A percentile compares a stretch with the other conserved stretches of the same genome.
Evolutionary conservation across 2,329 filamentous ascomycete species (phyloP).

Genomic region (Colletotrichum gigasporum): DNA sequence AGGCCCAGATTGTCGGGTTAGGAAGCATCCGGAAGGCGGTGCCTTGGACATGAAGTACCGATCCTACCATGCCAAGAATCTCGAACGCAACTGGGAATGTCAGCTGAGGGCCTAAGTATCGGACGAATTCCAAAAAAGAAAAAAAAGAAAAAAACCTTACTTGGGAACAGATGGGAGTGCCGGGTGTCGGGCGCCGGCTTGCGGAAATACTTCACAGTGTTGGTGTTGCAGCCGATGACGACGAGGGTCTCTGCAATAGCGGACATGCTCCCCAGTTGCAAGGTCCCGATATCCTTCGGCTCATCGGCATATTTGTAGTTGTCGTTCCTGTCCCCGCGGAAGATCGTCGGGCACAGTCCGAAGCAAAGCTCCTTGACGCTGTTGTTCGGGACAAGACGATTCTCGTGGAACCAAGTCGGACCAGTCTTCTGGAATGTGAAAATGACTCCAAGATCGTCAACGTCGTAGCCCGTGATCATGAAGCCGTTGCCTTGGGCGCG

Average conservation of each 20-base stretch:
- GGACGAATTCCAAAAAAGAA: too few species aligned
- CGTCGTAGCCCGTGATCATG: conserved; percentile 41
- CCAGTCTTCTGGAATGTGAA: conserved; percentile 50
- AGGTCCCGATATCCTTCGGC: conserved; percentile 34
- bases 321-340: conserved; percentile 27
- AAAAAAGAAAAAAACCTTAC: conserved; percentile 18
- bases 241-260: conserved; percentile 48
- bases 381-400: conserved; percentile 46
- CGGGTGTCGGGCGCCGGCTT: conserved; percentile 29
- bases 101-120: too few species aligned
- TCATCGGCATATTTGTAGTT: conserved; percentile 34
- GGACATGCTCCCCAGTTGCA: conserved; percentile 31
- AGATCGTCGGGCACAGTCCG: conserved; percentile 51
- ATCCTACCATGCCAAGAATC: conserved; percentile 51
- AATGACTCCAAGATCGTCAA: conserved; percentile 48
- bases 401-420: conserved; percentile 43
- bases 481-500: conserved; percentile 48
- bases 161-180: conserved; percentile 37
- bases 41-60: conserved; percentile 45
- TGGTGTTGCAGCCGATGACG: conserved; percentile 48
- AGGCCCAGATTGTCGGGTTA: conserved; percentile 59
- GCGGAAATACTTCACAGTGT: conserved; percentile 43
- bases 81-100: conserved; percentile 45
- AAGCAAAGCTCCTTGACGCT: conserved; percentile 51
- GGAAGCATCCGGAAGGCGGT: conserved; percentile 52